These are phyloP conservation scores for Alopecurus myosuroides DNA, from an alignment of 176 grass and related monocot genomes.

Conservation along the genomic window DNA sequence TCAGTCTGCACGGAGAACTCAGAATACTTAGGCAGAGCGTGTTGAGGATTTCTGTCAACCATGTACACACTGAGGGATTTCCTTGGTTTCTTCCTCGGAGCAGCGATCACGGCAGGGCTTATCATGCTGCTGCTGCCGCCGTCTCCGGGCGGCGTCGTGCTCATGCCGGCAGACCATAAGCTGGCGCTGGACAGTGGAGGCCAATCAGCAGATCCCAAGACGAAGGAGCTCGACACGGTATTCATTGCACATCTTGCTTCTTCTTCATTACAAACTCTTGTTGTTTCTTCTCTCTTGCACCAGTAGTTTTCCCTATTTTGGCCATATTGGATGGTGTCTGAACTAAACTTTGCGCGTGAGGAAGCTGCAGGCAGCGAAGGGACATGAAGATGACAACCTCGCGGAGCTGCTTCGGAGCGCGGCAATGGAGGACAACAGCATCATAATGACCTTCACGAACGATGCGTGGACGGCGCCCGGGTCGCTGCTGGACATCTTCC, in stretches of 20 bases:
- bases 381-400: neutral
- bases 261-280: too few species aligned
- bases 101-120: neutral
- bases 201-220: neutral
- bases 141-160: neutral
- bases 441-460: slow-evolving; percentile 44
- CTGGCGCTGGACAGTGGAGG: neutral
- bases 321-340: too few species aligned
- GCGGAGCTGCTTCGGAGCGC: slow-evolving; percentile 9
- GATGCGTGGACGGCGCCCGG: slow-evolving; percentile 27
- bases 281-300: too few species aligned
- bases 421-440: slow-evolving; percentile 38
- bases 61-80: neutral
- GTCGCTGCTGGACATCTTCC: slow-evolving; percentile 56
- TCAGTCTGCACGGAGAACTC: too few species aligned
- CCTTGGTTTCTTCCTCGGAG: neutral
- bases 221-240: neutral
- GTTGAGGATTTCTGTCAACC: neutral
- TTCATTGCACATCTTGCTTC: too few species aligned
- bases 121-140: neutral
- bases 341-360: too few species aligned
- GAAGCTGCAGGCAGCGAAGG: neutral
- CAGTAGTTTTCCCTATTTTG: too few species aligned
- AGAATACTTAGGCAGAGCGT: too few species aligned
- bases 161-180: neutral